Evolutionary conservation across 2,329 filamentous ascomycete genomes (phyloP).

Genomic region (Pseudogymnoascus sp.): DNA sequence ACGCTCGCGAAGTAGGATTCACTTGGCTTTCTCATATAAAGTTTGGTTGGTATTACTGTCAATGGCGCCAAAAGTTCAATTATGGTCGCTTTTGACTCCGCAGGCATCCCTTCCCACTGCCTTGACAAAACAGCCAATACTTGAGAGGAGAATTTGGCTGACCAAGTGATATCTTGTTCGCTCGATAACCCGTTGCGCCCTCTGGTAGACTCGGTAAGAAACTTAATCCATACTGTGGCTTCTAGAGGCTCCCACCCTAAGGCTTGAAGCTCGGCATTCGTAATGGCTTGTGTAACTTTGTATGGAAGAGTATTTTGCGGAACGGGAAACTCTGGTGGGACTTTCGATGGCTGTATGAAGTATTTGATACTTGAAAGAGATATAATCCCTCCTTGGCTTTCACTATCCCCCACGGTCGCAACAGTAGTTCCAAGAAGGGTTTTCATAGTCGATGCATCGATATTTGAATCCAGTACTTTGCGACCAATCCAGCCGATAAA

Average conservation of each 20-base stretch:
- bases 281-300: conserved; percentile 66
- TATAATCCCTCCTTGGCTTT: conserved; percentile 61
- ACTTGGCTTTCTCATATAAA: conserved; percentile 75
- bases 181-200: conserved; percentile 46
- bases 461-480: conserved; percentile 61
- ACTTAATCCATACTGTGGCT: conserved; percentile 76
- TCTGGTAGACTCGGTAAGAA: conserved; percentile 60
- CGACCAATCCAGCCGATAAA: conserved; percentile 79
- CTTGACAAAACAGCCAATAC: conserved; percentile 77
- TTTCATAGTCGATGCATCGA: conserved; percentile 59
- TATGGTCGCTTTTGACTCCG: conserved; percentile 56
- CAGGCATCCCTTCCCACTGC: conserved; percentile 75
- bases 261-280: conserved; percentile 59
- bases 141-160: conserved; percentile 64
- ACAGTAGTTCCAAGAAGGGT: conserved; percentile 72
- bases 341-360: conserved; percentile 68
- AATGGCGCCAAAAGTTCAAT: conserved; percentile 55
- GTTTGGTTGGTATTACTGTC: conserved; percentile 79
- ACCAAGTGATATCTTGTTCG: conserved; percentile 62
- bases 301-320: conserved; percentile 78
- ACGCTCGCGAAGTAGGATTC: conserved; percentile 93
- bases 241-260: conserved; percentile 83
- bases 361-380: conserved; percentile 66
- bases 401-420: conserved; percentile 54
- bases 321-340: conserved; percentile 72